Evolutionary conservation across 768 basidiomycete species (phyloP), one percentile per base, ranked within the genome.

Genomic region (Rhodotorula paludigena): DNA sequence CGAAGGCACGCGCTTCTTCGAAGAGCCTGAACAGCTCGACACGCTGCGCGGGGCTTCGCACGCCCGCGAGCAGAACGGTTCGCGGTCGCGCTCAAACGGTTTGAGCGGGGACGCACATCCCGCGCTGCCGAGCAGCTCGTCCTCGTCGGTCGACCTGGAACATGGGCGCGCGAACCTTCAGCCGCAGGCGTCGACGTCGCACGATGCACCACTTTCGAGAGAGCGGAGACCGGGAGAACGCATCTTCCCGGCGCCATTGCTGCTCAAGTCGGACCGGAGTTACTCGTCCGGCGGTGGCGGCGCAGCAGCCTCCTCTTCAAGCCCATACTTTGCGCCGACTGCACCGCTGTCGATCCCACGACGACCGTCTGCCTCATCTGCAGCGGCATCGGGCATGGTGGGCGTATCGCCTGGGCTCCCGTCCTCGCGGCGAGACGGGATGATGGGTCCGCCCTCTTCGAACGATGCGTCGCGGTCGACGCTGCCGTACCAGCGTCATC

Each of bases 161-260:
- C n/a, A n/a, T n/a, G n/a, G n/a, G n/a, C n/a, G n/a, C n/a, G n/a
- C n/a, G n/a, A n/a, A n/a, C n/a, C n/a, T 1, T 45, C 62, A 3
- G 25, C 16, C 12, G 20, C 7, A 58, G 36, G 35, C 59, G 12
- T 41, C 41, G 41, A 41, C 41, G 10, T 41, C 12, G 41, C 41
- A n/a, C n/a, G n/a, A n/a, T n/a, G n/a, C n/a, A n/a, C n/a, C n/a
- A n/a, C n/a, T n/a, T n/a, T 3, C 23, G 47, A 39, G 28, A 16
- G 63, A 49, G 5, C 63, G 54, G 14, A 14, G 35, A n/a, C n/a
- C 36, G 20, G 36, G 49, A 20, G 58, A 60, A 4, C 71, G 71
- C 44, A 58, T 58, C n/a, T 72, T 68, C 28, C 71, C 71, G 0
- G 71, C 71, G 1, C 71, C 71, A 16, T 57, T 72, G 5, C 38